Evolutionary conservation across 2,329 filamentous ascomycete species (phyloP), one percentile per base, ranked within the genome.

Genomic region (Colletotrichum falcatum): DNA sequence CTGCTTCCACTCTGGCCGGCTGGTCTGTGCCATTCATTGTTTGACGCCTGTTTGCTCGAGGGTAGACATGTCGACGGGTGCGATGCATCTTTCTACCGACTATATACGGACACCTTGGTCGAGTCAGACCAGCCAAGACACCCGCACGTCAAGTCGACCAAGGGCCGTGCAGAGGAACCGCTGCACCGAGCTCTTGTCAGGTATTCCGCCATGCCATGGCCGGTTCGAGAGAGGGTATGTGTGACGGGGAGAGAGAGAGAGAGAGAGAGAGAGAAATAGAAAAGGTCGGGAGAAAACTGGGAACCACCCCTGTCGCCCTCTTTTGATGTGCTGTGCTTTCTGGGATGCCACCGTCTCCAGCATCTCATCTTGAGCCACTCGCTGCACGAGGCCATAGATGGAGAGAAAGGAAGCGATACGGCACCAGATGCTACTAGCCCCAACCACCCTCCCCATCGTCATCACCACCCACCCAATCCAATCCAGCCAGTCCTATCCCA

Each of bases 221-320:
- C 46, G 44, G 16, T 42, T 37, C 35, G n/a, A n/a, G n/a, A n/a
- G n/a, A 37, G 9, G 9, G 39, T 18, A 8, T 18, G 39, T 42
- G 39, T 7, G 20, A 37, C 3, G 20, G 42, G 61, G 49, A 53
- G 16, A 35, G 7, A 39, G 39, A 61, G 49, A 61, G 16, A 48
- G 20, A 18, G 20, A 0, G 18, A n/a, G 20, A 26, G 20, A 37
- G 20, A 16, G n/a, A 26, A 28, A 23, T 9, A 65, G 12, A 39
- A 16, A 42, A 42, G 39, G 39, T 20, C 39, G 16, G 39, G 42
- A 20, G 33, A 37, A 71, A 75, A 75, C 74, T 74, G 74, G 73
- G 73, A 71, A 73, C 54, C 44, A 75, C 51, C 51, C 51, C 51
- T 54, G 51, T 23, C 28, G n/a, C 49, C 49, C 8, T 53, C 28